A percentile compares a stretch with the other conserved stretches of the same genome.
Conservation (phyloP, 805 yeast genomes). For the Wickerhamomyces mucosus region DNA sequence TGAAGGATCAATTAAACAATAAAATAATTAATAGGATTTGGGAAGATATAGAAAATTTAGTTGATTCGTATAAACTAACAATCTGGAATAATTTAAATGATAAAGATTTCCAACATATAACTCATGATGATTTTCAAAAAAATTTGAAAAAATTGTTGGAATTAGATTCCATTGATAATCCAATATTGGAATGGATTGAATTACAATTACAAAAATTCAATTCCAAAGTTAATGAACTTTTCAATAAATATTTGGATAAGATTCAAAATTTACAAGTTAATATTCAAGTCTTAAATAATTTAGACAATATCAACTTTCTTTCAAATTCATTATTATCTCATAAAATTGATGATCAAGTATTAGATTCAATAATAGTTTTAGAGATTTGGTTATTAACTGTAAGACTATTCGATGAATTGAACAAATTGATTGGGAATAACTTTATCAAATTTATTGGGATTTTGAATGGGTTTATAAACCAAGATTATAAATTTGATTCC, state of each 20-base stretch:
- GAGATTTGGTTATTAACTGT: conserved; percentile 51
- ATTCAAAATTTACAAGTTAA: conserved; percentile 30
- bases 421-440: conserved; percentile 29
- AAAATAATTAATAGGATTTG: conserved; percentile 43
- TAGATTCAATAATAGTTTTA: conserved; percentile 44
- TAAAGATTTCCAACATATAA: conserved; percentile 3
- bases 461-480: conserved; percentile 44
- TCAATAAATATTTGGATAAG: conserved; percentile 30
- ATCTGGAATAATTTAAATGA: conserved; percentile 39
- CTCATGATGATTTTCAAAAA: conserved; percentile 25
- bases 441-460: conserved; percentile 40
- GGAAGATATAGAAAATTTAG: conserved; percentile 42
- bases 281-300: too few relatives aligned
- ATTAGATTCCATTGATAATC: conserved; percentile 54
- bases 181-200: conserved; percentile 53
- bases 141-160: conserved; percentile 49
- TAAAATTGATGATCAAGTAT: too few relatives aligned
- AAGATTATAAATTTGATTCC: conserved; percentile 31
- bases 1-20: conserved; percentile 19
- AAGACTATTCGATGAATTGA: conserved; percentile 32
- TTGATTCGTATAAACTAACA: conserved; percentile 43
- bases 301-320: too few relatives aligned
- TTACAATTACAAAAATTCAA: conserved; percentile 35
- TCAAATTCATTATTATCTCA: too few relatives aligned
- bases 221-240: conserved; percentile 29